Conservation (phyloP, 495 filamentous ascomycete genomes). For the Achaetomiella virescens region DNA sequence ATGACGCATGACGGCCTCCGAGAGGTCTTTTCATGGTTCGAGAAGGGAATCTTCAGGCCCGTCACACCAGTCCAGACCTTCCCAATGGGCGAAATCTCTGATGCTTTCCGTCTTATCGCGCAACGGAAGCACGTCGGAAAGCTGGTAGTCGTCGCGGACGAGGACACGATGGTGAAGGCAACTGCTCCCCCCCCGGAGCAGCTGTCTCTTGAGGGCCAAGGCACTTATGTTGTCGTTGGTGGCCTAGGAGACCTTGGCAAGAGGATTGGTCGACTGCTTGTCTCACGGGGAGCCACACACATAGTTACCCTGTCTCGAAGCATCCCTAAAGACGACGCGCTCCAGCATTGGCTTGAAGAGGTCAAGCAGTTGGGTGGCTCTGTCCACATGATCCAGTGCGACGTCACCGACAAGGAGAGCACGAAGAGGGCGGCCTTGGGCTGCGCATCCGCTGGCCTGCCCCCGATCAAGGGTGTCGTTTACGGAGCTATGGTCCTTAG, state of each 20-base stretch:
- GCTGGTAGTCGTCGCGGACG: slow-evolving; percentile 34
- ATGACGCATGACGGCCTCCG: too few relatives aligned
- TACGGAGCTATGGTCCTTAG: slow-evolving; percentile 48
- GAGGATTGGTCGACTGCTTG: slow-evolving; percentile 53
- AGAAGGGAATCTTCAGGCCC: too few relatives aligned
- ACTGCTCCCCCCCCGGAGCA: too few relatives aligned
- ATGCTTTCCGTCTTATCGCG: slow-evolving; percentile 28
- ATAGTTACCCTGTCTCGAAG: slow-evolving; percentile 52
- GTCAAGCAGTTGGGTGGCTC: slow-evolving; percentile 30
- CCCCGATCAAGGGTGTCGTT: slow-evolving; percentile 39
- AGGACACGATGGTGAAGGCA: slow-evolving; percentile 12
- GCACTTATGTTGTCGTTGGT: slow-evolving; percentile 53
- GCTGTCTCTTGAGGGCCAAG: slow-evolving; percentile 19
- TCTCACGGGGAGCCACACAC: slow-evolving; percentile 48
- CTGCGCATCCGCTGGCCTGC: slow-evolving; percentile 22
- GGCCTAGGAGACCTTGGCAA: slow-evolving; percentile 58
- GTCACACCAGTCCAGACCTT: too few relatives aligned
- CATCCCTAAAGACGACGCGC: slow-evolving; percentile 31
- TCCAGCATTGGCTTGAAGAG: slow-evolving; percentile 27
- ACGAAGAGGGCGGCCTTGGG: slow-evolving; percentile 27
- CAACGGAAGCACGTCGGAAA: slow-evolving; percentile 49
- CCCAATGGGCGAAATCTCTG: too few relatives aligned
- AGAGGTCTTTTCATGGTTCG: too few relatives aligned
- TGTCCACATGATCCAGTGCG: slow-evolving; percentile 32
- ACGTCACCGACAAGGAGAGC: slow-evolving; percentile 30